phyloP scores from a whole-genome alignment of 2,329 filamentous ascomycete species.

The Sphaerulina musiva region DNA sequence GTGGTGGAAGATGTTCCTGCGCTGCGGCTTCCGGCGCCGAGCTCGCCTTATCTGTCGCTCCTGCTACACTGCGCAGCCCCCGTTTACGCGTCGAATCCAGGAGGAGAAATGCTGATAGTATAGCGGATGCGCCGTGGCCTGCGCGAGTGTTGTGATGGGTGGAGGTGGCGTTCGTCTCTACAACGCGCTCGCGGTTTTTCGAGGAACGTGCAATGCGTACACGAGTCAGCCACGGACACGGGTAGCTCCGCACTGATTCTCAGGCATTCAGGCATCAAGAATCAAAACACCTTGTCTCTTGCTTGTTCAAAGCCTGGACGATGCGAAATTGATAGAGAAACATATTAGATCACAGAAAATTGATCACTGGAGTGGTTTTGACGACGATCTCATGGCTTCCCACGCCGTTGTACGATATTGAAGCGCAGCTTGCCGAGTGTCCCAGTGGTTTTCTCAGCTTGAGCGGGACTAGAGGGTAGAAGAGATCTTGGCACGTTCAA shows the following conservation, averaged over 20 bases:
- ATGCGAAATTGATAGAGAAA: not conserved
- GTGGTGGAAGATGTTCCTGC: conserved; percentile 10
- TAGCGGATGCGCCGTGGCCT: conserved; percentile 28
- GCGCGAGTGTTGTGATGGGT: conserved; percentile 21
- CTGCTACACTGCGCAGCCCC: not conserved
- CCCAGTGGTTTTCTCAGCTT: no score
- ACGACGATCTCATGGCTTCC: no score
- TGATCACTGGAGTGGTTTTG: no score
- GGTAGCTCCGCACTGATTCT: not conserved
- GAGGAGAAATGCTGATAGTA: not conserved
- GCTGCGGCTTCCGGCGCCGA: conserved; percentile 25
- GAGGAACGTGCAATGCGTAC: not conserved
- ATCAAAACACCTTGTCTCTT: not conserved
- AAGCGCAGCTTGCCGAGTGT: no score
- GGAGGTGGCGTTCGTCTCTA: conserved; percentile 12
- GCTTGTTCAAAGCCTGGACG: not conserved
- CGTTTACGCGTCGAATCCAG: not conserved
- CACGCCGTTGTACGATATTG: no score
- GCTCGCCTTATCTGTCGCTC: conserved; percentile 14
- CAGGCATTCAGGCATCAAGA: no score
- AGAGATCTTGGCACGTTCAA: conserved; percentile 3
- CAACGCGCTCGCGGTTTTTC: conserved; percentile 8
- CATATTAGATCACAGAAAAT: no score
- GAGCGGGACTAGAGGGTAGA: not conserved
- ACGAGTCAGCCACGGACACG: conserved; percentile 1